A percentile compares a stretch with the other conserved stretches of the same genome.
These are phyloP conservation scores for Parathielavia appendiculata DNA, from an alignment of 495 filamentous ascomycete genomes.

Conservation along the genomic window DNA sequence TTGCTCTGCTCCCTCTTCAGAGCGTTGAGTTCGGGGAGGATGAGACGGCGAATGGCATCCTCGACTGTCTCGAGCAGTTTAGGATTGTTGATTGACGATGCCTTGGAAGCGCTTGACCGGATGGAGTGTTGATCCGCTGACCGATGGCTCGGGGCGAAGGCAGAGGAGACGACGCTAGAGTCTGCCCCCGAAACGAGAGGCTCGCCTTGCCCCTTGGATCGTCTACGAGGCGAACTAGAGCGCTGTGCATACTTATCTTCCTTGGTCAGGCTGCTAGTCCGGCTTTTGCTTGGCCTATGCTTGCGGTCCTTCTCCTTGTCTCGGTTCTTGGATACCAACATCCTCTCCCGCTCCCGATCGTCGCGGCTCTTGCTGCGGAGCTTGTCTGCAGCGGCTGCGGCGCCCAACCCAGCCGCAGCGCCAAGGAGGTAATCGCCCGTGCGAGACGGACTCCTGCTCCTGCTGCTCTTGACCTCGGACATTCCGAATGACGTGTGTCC, in stretches of 20 bases:
- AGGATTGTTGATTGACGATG: constrained; percentile 87
- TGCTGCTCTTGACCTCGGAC: constrained; percentile 33
- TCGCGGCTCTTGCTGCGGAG: constrained; percentile 40
- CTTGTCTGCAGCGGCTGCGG: constrained; percentile 48
- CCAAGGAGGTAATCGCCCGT: constrained; percentile 35
- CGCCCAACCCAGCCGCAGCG: constrained; percentile 35
- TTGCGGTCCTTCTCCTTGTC: constrained; percentile 41
- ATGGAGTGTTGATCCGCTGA: constrained; percentile 73
- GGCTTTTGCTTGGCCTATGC: constrained; percentile 49
- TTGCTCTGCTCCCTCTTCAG: constrained; percentile 83
- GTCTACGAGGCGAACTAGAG: constrained; percentile 54
- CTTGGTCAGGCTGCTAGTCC: constrained; percentile 61
- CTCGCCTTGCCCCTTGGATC: constrained; percentile 59
- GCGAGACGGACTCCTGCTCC: constrained; percentile 36
- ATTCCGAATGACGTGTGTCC: constrained; percentile 29
- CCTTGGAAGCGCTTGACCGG: constrained; percentile 67
- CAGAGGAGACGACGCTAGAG: constrained; percentile 70
- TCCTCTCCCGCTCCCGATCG: constrained; percentile 29
- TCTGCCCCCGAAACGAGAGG: constrained; percentile 57
- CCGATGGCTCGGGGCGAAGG: constrained; percentile 61
- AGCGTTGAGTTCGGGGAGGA: constrained; percentile 85
- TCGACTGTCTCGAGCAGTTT: constrained; percentile 93
- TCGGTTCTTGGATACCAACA: constrained; percentile 26
- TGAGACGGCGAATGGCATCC: constrained; percentile 87
- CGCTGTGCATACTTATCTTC: constrained; percentile 45